Evolutionary conservation across 164 flowering plant species (phyloP).

Genomic region (Aristolochia fimbriata): DNA sequence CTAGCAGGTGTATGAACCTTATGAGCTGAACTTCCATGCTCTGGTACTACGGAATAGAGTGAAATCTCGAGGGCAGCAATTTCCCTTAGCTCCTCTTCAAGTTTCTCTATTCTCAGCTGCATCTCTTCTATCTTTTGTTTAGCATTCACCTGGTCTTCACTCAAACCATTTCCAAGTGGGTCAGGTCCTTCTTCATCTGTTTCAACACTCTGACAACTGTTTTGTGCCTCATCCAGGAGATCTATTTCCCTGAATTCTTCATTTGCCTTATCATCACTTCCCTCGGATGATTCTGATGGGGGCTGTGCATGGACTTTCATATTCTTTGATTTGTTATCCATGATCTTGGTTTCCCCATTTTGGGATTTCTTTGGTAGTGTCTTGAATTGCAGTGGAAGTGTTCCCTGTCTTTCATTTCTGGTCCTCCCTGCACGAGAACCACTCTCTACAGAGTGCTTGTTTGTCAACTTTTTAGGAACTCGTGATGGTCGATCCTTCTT

Average conservation of each 20-base stretch:
- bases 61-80: slow-evolving; percentile 95
- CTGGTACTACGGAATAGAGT: slow-evolving; percentile 86
- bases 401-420: slow-evolving; percentile 21
- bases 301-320: slow-evolving; percentile 30
- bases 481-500: slow-evolving; percentile 30
- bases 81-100: slow-evolving; percentile 89
- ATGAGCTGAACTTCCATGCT: slow-evolving; percentile 97
- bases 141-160: slow-evolving; percentile 29
- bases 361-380: slow-evolving; percentile 28
- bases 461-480: slow-evolving; percentile 21
- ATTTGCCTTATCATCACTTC: slow-evolving; percentile 31
- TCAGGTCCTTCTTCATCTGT: slow-evolving; percentile 46
- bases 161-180: slow-evolving; percentile 32
- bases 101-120: slow-evolving; percentile 70
- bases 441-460: slow-evolving; percentile 18
- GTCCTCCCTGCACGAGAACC: slow-evolving; percentile 17
- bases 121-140: slow-evolving; percentile 56
- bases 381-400: slow-evolving; percentile 22
- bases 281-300: slow-evolving; percentile 65
- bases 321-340: slow-evolving; percentile 19
- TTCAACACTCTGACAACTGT: slow-evolving; percentile 34
- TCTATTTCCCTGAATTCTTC: slow-evolving; percentile 49
- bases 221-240: slow-evolving; percentile 42
- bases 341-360: slow-evolving; percentile 17
- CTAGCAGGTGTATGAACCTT: slow-evolving; percentile 98